phyloP scores from a whole-genome alignment of 257 asterid genomes.

The Sherardia arvensis region DNA sequence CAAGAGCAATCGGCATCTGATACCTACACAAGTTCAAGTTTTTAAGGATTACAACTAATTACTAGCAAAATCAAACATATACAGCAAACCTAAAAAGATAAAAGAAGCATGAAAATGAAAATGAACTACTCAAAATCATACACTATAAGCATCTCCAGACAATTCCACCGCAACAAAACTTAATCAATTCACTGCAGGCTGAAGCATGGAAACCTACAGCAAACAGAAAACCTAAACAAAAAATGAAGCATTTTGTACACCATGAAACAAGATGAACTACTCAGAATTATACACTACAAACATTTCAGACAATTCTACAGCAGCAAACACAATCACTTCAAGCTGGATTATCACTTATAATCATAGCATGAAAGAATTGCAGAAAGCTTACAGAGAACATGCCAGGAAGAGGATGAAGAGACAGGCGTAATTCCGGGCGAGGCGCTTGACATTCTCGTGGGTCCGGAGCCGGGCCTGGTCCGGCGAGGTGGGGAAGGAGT shows the following conservation, averaged over 20 bases:
- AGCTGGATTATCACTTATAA: background rate
- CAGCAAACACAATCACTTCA: background rate
- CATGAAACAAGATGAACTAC: too few relatives aligned
- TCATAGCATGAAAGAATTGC: background rate
- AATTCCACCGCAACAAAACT: background rate
- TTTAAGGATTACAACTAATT: constrained; percentile 2
- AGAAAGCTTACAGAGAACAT: constrained; percentile 54
- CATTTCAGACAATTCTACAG: background rate
- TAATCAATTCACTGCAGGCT: background rate
- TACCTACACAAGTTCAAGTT: constrained; percentile 36
- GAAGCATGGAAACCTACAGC: too few relatives aligned
- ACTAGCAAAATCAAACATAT: background rate
- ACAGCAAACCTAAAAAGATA: background rate
- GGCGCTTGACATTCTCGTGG: constrained; percentile 91
- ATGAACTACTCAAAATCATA: background rate
- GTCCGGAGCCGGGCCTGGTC: constrained; percentile 82
- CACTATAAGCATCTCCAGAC: background rate
- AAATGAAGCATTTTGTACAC: background rate
- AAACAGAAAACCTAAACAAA: background rate
- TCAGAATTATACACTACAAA: background rate
- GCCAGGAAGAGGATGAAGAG: constrained; percentile 63
- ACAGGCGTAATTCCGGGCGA: constrained; percentile 67
- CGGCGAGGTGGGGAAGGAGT: constrained; percentile 77
- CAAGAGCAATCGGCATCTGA: constrained; percentile 73
- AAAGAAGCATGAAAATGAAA: background rate